Base-by-base conservation (phyloP, 2,329 filamentous ascomycete genomes). In the Claviceps pazoutovae region DNA sequence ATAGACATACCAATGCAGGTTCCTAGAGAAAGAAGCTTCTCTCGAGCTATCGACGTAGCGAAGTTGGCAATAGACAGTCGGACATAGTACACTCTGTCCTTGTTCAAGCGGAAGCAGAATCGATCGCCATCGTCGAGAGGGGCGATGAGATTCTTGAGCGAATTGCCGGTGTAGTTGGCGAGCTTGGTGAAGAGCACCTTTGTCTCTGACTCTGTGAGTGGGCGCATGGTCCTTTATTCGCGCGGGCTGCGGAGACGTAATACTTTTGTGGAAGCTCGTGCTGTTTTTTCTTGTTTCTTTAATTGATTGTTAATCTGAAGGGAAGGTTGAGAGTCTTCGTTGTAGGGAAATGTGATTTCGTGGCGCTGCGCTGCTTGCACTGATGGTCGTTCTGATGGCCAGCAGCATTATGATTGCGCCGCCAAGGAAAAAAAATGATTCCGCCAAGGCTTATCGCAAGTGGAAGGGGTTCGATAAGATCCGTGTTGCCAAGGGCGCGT, bases 111-210 rank as follows among this genome's bases (percentile, higher is more conserved):
- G 68, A 96, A 95, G 56, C 94, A 88, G 68, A 88, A 84, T 62
- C 88, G 83, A 68, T 93, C 87, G 59, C 78, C 75, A 55, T 83
- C 75, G 62, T 84, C 78, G 55, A 86, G 73, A 9, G 85, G 84
- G 47, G 83, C 80, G 60, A 91, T 88, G 59, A 96, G 79, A 68
- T 88, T 83, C 68, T 89, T 91, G 59, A 96, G 78, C 17, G 86
- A 90, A 61, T 79, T 80, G 59, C 90, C 89, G 23, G 87, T 93
- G 74, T 97, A 98, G 68, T 89, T 87, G 53, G 93, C 93, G 42
- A 98, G 81, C 74, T 97, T 95, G 60, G 84, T 80, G 69, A 96
- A 94, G 61, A 96, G 81, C 1, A 85, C 86, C 66, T 86, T 81
- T 53, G 83, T 86, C 71, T 89, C 85, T 63, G 74, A 69, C 67